A percentile compares a stretch with the other conserved stretches of the same genome.
Conservation (phyloP, 345 rosid genomes). For the Mallotus nudiflorus region DNA sequence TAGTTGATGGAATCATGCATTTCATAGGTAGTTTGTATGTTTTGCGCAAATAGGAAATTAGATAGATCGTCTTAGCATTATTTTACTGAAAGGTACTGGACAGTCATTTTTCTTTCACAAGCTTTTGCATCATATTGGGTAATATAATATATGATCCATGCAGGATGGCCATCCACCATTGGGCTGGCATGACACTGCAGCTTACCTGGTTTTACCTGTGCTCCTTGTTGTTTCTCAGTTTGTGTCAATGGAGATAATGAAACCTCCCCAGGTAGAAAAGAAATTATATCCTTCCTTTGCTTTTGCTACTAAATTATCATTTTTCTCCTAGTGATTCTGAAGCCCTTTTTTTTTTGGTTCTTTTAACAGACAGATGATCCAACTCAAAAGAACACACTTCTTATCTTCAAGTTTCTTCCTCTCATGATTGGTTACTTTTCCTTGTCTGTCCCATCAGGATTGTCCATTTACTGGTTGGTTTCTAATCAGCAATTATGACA, state of each 20-base stretch:
- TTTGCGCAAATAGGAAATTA: not conserved
- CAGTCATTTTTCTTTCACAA: not conserved
- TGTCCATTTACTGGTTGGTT: conserved; percentile 94
- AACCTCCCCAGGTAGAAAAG: conserved; percentile 88
- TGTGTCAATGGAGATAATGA: conserved; percentile 97
- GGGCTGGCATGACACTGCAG: conserved; percentile 91
- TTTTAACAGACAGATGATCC: conserved; percentile 88
- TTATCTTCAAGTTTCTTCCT: conserved; percentile 94
- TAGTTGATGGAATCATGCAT: not conserved
- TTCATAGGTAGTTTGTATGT: not conserved
- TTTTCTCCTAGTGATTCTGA: conserved; percentile 9
- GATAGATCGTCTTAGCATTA: conserved; percentile 7
- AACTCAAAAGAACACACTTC: conserved; percentile 90
- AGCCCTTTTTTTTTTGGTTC: conserved; percentile 24
- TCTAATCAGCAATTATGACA: conserved; percentile 20
- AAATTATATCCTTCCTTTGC: conserved; percentile 8
- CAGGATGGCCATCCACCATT: conserved; percentile 99
- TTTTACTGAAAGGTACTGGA: not conserved
- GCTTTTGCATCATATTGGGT: conserved; percentile 1
- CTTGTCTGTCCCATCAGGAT: conserved; percentile 97
- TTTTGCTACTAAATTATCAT: conserved; percentile 10
- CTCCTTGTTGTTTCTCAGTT: conserved; percentile 85
- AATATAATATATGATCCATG: conserved; percentile 26
- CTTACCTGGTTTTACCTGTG: conserved; percentile 96
- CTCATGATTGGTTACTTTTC: conserved; percentile 98